These are phyloP conservation scores for Lepidium sativum DNA, from an alignment of 345 rosid species.

Conservation along the genomic window DNA sequence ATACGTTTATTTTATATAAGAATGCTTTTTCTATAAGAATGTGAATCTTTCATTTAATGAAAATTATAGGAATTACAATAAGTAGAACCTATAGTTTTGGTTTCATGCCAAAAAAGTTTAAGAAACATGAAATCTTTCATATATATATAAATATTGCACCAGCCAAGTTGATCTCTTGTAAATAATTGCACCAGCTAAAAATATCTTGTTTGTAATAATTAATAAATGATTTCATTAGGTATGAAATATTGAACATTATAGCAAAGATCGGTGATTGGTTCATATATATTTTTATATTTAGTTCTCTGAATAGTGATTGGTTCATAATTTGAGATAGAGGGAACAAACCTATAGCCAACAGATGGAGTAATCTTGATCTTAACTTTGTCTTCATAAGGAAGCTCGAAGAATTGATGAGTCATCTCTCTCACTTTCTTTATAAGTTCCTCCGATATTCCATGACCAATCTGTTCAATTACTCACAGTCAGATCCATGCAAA, in stretches of 20 bases:
- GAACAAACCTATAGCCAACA: conserved; percentile 61
- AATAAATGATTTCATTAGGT: not conserved
- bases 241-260: not conserved
- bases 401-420: conserved; percentile 41
- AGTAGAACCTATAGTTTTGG: too few species aligned
- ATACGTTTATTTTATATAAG: too few species aligned
- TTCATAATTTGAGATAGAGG: not conserved
- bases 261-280: not conserved
- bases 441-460: conserved; percentile 58
- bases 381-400: conserved; percentile 52
- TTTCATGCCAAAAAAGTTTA: too few species aligned
- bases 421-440: conserved; percentile 41
- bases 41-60: too few species aligned
- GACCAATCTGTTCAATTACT: conserved; percentile 46
- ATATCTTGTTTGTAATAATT: not conserved
- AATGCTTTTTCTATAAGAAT: too few species aligned
- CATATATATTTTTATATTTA: too few species aligned
- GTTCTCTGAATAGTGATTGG: not conserved
- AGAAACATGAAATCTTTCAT: too few species aligned
- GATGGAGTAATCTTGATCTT: conserved; percentile 60
- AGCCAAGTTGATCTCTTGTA: not conserved
- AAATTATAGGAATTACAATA: too few species aligned
- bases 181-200: not conserved
- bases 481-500: not conserved
- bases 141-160: not conserved